Evolutionary conservation across 1,284 basidiomycete genomes (phyloP).

Genomic region (Athelia sp.): DNA sequence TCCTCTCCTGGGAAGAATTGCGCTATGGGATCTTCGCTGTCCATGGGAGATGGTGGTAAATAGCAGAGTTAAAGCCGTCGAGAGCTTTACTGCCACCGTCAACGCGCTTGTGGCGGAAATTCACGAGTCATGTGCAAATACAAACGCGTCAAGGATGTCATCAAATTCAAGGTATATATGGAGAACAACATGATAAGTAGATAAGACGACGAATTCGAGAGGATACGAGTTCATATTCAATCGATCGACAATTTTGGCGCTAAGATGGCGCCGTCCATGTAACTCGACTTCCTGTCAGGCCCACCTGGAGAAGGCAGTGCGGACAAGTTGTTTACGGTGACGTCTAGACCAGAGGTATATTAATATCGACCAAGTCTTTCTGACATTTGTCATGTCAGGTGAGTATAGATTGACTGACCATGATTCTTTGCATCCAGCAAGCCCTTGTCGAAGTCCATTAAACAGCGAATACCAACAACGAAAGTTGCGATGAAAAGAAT

Average conservation of each 20-base stretch:
- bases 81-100: neutral
- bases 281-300: neutral
- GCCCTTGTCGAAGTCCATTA: conserved; percentile 20
- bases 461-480: conserved; percentile 19
- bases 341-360: no score
- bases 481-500: conserved; percentile 19
- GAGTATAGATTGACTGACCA: conserved; percentile 8
- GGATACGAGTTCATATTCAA: neutral
- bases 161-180: neutral
- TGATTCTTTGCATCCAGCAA: conserved; percentile 15
- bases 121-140: neutral
- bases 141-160: neutral
- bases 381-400: neutral
- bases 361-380: no score
- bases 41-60: conserved; percentile 31
- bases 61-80: conserved; percentile 8
- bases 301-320: neutral
- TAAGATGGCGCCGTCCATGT: neutral
- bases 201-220: no score
- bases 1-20: conserved; percentile 76
- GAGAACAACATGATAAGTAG: no score
- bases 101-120: neutral
- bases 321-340: neutral
- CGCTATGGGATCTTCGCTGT: conserved; percentile 66
- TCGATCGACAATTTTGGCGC: conserved; percentile 1